phyloP scores from a whole-genome alignment of 345 rosid genomes.

The Isatis tinctoria region DNA sequence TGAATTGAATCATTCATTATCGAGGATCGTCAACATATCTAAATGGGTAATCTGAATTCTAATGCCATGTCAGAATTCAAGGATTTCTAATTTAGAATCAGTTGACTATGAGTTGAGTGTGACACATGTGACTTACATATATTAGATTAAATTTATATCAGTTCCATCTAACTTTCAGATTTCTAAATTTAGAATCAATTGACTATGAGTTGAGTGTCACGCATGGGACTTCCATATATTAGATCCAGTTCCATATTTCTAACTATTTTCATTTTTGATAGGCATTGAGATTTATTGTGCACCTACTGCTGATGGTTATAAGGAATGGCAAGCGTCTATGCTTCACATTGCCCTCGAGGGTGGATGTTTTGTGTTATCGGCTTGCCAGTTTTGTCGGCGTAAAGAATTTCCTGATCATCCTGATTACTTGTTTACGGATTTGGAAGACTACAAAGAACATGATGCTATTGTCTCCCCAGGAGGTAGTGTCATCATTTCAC shows the following conservation, averaged over 20 bases:
- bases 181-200: neutral
- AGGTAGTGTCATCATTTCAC: conserved; percentile 86
- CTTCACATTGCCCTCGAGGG: conserved; percentile 83
- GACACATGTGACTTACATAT: neutral
- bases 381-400: conserved; percentile 70
- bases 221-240: neutral
- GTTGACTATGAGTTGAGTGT: neutral
- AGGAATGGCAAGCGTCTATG: conserved; percentile 75
- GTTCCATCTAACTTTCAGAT: neutral
- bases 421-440: conserved; percentile 53
- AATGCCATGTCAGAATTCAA: neutral
- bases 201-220: neutral
- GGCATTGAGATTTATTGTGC: conserved; percentile 90
- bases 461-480: conserved; percentile 77
- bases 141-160: too few species aligned
- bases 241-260: too few species aligned
- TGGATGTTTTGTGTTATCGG: conserved; percentile 80
- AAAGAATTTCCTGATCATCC: conserved; percentile 80
- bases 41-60: neutral
- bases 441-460: conserved; percentile 42
- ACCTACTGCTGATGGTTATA: conserved; percentile 78
- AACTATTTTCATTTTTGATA: neutral
- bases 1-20: too few species aligned
- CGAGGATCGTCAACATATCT: too few species aligned
- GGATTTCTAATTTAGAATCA: neutral